Base-by-base conservation (phyloP, 495 filamentous ascomycete species). In the Tuber borchii region DNA sequence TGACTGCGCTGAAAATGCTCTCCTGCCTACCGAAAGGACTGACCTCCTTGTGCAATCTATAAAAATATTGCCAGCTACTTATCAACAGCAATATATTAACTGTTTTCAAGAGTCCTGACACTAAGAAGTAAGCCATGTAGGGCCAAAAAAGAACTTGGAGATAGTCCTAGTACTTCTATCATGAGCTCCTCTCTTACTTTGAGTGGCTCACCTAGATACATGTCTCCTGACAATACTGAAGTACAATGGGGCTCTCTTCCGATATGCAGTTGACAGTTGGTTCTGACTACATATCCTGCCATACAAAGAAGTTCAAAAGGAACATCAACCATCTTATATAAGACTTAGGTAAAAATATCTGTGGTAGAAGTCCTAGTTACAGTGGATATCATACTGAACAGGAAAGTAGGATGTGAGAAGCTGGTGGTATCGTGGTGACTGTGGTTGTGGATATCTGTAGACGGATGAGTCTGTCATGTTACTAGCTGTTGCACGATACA, bases 311-410 rank as follows among this genome's bases (percentile, higher is more conserved):
- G 19, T 51, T 51, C 20, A 51, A 22, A 22, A n/a, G 48, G 9
- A 9, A n/a, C 0, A 51, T 51, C 48, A 51, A 51, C 48, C 6
- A 51, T 51, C 48, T 9, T n/a, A 6, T n/a, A n/a, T n/a, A 51
- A 10, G 20, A n/a, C 10, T n/a, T 0, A n/a, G 10, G 20, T 1
- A n/a, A 51, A 8, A n/a, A n/a, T n/a, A 51, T 51, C 20, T n/a
- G 6, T 6, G 10, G 19, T 22, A 22, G 0, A 8, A 20, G 19
- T 0, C 20, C 0, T 2, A 48, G 7, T 20, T 0, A 4, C 1
- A 22, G 46, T 48, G 22, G 46, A 22, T 48, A 0, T 48, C 19
- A 7, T 1, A 48, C 46, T 48, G 17, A 48, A 48, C 1, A 48
- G 6, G 19, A 48, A 10, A 48, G 46, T 19, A 20, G 46, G 19